phyloP scores from a whole-genome alignment of 208 protist species.

The Balamuthia mandrillaris region DNA sequence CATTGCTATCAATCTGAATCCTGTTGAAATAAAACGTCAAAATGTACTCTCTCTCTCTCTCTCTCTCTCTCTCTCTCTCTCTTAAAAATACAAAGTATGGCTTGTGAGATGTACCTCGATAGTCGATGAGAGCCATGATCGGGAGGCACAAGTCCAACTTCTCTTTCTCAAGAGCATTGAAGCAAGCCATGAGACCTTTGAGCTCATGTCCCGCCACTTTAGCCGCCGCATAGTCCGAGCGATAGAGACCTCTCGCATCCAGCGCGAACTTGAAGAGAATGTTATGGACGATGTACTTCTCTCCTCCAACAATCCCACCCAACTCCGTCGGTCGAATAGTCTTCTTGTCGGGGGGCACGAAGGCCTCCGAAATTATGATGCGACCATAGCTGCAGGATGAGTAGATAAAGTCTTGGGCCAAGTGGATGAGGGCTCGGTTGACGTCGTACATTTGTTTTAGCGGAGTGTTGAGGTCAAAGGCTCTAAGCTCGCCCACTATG shows the following conservation, averaged over 20 bases:
- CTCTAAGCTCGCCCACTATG: not conserved
- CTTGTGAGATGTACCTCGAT: no score
- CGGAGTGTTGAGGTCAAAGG: constrained; percentile 18
- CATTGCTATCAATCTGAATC: constrained; percentile 51
- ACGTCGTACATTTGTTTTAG: constrained; percentile 4
- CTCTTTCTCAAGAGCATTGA: constrained; percentile 18
- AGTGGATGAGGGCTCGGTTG: constrained; percentile 34
- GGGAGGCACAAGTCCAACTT: constrained; percentile 36
- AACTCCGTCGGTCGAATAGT: constrained; percentile 42
- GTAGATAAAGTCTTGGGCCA: constrained; percentile 34
- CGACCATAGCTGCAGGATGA: constrained; percentile 24
- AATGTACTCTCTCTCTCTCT: no score
- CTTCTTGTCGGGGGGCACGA: constrained; percentile 6
- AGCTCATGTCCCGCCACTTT: constrained; percentile 54
- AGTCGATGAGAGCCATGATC: constrained; percentile 51
- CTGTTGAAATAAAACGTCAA: constrained; percentile 8
- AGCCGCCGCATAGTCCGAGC: constrained; percentile 43
- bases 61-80: no score
- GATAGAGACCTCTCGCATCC: constrained; percentile 52
- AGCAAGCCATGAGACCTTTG: constrained; percentile 50
- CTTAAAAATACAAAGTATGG: no score
- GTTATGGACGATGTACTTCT: constrained; percentile 59
- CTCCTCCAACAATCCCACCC: constrained; percentile 39
- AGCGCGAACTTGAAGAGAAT: constrained; percentile 63
- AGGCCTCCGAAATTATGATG: not conserved